Base-by-base conservation (phyloP, 2,329 filamentous ascomycete genomes). In the Neurospora sp. region DNA sequence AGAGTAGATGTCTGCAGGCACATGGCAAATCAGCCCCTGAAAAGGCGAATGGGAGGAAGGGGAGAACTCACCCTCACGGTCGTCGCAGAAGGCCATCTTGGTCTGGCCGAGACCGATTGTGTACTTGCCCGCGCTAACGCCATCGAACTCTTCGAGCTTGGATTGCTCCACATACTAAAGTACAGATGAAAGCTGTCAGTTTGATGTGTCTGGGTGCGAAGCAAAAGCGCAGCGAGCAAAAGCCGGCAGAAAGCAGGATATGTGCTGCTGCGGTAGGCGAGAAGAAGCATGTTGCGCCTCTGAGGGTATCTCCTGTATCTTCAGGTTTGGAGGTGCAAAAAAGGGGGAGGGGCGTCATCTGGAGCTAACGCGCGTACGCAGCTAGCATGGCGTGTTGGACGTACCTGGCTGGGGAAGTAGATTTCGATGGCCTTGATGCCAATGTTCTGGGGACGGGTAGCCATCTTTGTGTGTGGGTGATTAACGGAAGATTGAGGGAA, bases 401-500 rank as follows among this genome's bases (percentile, higher is more conserved):
- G 74, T 82, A 95, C 92, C 89, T 95, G 92, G 81, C 86, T 91
- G 74, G 92, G 92, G 79, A 93, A 92, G 82, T 96, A 96, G 79
- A 96, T 88, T 81, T 96, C 92, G 82, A 96, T 92, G 90, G 91
- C 92, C 85, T 96, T 95, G 80, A 96, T 93, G 87, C 92, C 92
- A 82, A 96, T 90, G 83, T 95, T 95, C 82, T 93, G 89, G 74
- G 92, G 91, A 82, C 91, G 90, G 76, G 74, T 66, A 46, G 74
- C 71, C 75, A 76, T 76, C 68, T 37, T 71, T 69, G 71, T 19
- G 70, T 66, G 62, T 70, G 69, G 68, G 66, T 43, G 40, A 62
- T 17, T 8, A 36, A 36, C 12, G 52, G 28, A 17, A 33, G 28
- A n/a, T 33, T 17, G 52, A 62, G 28, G 23, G 15, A 67, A 39